A percentile compares a stretch with the other conserved stretches of the same genome.
Evolutionary conservation across 805 yeast genomes (phyloP).

Genomic region (Monosporozyma aquatica): DNA sequence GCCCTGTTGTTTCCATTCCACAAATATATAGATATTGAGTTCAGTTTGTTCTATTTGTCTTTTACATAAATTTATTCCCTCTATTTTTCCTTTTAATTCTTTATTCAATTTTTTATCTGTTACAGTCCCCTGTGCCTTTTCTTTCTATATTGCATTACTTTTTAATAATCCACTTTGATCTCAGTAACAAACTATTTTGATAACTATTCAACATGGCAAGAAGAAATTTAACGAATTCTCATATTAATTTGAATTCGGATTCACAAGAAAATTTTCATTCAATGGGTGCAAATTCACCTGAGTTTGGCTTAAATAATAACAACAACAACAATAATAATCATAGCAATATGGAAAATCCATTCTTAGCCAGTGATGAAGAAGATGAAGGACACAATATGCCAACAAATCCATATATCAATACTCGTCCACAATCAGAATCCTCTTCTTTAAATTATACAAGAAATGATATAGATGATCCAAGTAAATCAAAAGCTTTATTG

Average conservation of each 20-base stretch:
- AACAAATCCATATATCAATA: not conserved
- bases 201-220: conserved; percentile 42
- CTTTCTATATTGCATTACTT: too few relatives aligned
- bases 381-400: too few relatives aligned
- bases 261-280: not conserved
- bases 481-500: not conserved
- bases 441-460: conserved; percentile 4
- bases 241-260: conserved; percentile 12
- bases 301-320: not conserved
- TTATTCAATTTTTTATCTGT: too few relatives aligned
- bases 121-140: too few relatives aligned
- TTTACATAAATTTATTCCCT: too few relatives aligned
- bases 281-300: not conserved
- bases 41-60: too few relatives aligned
- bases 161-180: too few relatives aligned
- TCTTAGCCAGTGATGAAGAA: conserved; percentile 13
- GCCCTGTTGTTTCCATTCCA: too few relatives aligned
- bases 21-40: too few relatives aligned
- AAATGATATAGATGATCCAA: not conserved
- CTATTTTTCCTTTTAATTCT: too few relatives aligned
- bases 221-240: conserved; percentile 10
- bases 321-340: not conserved
- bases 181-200: too few relatives aligned
- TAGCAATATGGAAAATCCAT: conserved; percentile 8
- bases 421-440: conserved; percentile 2